Base-by-base conservation (phyloP, 2,329 filamentous ascomycete genomes). In the Orbilia quercus region DNA sequence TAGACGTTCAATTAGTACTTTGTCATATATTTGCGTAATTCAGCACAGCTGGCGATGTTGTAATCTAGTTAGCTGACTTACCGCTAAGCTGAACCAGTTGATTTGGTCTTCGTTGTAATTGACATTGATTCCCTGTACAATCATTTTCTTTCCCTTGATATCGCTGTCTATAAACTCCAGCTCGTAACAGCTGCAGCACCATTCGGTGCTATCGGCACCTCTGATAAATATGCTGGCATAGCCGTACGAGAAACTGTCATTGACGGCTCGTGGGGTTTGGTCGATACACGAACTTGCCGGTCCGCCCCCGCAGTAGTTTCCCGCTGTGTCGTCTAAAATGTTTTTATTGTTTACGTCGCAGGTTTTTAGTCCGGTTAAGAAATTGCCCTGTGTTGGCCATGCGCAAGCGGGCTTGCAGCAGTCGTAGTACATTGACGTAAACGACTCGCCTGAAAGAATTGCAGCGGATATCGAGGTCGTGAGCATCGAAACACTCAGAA, bases 341-440 rank as follows among this genome's bases (percentile, higher is more conserved):
- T 20, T 18, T 42, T 64, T n/a, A 40, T 72, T 40, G 28, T 72
- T 72, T 18, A 38, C 54, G n/a, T 76, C 60, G 58, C 75, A 77
- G 31, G 75, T 76, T 28, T 74, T 76, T 7, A 77, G 72, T 7
- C 67, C 67, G 14, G 53, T 44, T 7, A 72, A 7, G 47, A 72
- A 72, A 18, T 44, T 7, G 20, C 74, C 75, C 57, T 77, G 76
- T 20, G 69, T 74, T 20, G 48, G 72, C 76, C 75, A 84, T 1
- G 83, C 83, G 79, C 88, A 90, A 22, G 86, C 88, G 20, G 88
- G 85, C 82, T 91, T 91, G 82, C 88, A 90, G 82, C 89, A 90
- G 79, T 90, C 88, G 74, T 78, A 81, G 76, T 81, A 81, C 67
- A 72, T 72, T 50, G 67, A 72, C 25, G 67, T 72, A 22, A 72